These are phyloP conservation scores for Acanthamoeba royreba DNA, from an alignment of 208 protist genomes.

Conservation along the genomic window DNA sequence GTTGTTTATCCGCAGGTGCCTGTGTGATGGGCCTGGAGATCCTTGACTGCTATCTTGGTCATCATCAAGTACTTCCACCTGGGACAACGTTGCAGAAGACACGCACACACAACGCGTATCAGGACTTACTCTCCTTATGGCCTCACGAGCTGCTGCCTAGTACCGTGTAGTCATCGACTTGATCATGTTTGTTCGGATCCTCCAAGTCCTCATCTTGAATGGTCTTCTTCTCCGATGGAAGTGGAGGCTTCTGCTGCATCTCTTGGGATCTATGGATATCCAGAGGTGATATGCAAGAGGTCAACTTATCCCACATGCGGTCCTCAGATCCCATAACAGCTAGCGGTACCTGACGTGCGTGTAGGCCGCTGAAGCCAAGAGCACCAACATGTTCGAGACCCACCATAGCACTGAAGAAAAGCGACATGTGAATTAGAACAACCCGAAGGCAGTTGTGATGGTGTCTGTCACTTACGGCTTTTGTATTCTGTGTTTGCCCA, in stretches of 20 bases:
- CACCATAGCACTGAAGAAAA: not conserved
- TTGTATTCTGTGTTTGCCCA: not conserved
- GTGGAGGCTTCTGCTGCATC: not conserved
- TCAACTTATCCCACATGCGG: too few relatives aligned
- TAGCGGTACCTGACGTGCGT: not conserved
- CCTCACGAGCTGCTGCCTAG: too few relatives aligned
- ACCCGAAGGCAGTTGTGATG: too few relatives aligned
- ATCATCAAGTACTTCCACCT: not conserved
- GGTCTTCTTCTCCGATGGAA: not conserved
- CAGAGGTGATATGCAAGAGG: too few relatives aligned
- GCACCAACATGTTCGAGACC: not conserved
- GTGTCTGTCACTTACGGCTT: not conserved
- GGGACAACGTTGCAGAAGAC: too few relatives aligned
- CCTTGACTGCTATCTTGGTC: not conserved
- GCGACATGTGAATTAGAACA: too few relatives aligned
- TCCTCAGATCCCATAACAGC: too few relatives aligned
- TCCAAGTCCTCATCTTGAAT: not conserved
- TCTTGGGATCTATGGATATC: not conserved
- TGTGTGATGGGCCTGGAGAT: not conserved
- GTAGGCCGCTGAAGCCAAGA: not conserved
- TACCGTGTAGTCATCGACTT: not conserved
- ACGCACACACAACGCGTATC: too few relatives aligned
- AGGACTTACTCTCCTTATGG: too few relatives aligned
- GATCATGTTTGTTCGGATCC: not conserved
- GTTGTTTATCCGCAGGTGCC: not conserved